phyloP scores from a whole-genome alignment of 1,284 basidiomycete species.

The Meira miltonrushii region DNA sequence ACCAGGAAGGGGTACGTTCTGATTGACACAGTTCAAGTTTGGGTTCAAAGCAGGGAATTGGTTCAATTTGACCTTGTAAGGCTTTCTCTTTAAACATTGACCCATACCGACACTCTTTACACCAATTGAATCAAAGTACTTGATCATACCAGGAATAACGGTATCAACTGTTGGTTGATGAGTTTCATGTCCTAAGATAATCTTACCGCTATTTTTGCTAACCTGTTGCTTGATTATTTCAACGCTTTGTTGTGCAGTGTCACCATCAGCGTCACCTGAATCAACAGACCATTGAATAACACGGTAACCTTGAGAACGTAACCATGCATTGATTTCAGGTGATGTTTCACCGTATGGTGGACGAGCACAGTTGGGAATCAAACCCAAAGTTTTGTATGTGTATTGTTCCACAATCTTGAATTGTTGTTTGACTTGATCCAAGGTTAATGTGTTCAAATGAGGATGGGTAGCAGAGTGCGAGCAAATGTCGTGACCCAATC shows the following conservation, averaged over 20 bases:
- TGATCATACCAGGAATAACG: not conserved
- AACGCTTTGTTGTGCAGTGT: not conserved
- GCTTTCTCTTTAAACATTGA: not conserved
- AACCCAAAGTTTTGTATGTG: not conserved
- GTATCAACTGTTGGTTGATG: not conserved
- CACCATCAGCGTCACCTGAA: not conserved
- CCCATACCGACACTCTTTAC: not conserved
- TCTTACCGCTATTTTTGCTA: not conserved
- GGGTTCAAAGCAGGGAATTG: not conserved
- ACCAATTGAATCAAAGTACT: not conserved
- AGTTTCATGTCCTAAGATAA: not conserved
- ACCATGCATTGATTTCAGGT: not conserved
- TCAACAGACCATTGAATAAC: not conserved
- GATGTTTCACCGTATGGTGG: not conserved
- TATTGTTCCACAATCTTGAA: not conserved
- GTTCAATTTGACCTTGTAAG: not conserved
- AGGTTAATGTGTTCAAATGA: not conserved
- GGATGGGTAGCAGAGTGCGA: constrained; percentile 3
- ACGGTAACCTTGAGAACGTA: not conserved
- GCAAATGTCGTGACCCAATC: not conserved
- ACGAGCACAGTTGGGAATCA: not conserved
- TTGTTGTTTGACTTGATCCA: not conserved
- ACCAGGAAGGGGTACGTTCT: not conserved
- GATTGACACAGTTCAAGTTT: not conserved
- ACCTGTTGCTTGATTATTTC: not conserved